A percentile compares a stretch with the other conserved stretches of the same genome.
phyloP scores from a whole-genome alignment of 116 monocot species.

The Phalaenopsis hybrid region DNA sequence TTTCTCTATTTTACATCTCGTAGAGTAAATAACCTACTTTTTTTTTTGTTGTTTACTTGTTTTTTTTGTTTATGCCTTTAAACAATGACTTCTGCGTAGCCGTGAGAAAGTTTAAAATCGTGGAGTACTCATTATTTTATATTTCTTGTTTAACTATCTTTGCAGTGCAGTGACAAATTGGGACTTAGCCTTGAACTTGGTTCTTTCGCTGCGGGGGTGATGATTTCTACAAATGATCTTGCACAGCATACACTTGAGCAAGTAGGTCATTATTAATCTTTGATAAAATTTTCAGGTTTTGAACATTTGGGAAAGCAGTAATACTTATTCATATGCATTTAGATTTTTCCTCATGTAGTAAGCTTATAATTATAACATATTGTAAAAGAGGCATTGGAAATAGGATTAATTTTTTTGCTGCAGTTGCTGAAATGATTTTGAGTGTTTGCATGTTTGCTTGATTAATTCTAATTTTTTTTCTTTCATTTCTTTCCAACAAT shows the following conservation, averaged over 20 bases:
- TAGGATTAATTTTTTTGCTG: background rate
- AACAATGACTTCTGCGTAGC: background rate
- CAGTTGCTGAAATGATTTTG: background rate
- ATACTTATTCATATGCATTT: too few species aligned
- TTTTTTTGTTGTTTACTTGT: too few species aligned
- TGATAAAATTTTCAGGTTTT: background rate
- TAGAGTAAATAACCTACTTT: background rate
- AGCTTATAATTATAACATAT: too few species aligned
- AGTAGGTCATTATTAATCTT: constrained; percentile 28
- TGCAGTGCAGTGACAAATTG: constrained; percentile 94
- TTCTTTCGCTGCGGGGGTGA: constrained; percentile 92
- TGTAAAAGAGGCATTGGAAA: background rate
- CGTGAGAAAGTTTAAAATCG: constrained; percentile 1
- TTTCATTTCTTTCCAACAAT: background rate
- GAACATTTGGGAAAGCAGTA: background rate
- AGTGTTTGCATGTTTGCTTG: background rate
- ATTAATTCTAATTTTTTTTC: background rate
- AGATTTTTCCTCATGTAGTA: too few species aligned
- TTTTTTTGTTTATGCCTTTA: background rate
- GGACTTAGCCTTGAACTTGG: constrained; percentile 95
- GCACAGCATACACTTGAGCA: constrained; percentile 93
- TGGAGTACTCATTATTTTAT: background rate
- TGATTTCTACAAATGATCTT: constrained; percentile 93
- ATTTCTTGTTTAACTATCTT: constrained; percentile 4
- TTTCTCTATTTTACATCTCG: background rate